Conservation (phyloP, 257 asterid species). For the Gardenia jasminoides region DNA sequence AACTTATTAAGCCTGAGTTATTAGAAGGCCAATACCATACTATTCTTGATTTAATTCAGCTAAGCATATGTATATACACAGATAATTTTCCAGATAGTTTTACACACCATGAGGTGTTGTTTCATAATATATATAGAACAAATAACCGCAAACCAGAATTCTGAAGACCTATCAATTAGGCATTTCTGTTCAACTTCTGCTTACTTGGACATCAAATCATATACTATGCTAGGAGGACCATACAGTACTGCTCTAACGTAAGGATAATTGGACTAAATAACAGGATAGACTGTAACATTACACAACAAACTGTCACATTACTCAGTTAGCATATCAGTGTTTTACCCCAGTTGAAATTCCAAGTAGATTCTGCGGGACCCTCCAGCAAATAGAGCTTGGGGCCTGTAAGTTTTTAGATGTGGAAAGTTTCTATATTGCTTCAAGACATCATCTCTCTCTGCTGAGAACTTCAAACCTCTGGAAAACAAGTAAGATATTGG, state of each 20-base stretch:
- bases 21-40: background rate
- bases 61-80: background rate
- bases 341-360: slow-evolving; percentile 79
- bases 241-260: background rate
- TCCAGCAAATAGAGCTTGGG: slow-evolving; percentile 34
- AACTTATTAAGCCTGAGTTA: background rate
- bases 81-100: background rate
- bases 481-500: slow-evolving; percentile 73
- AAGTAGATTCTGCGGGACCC: slow-evolving; percentile 68
- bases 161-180: background rate
- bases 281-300: background rate
- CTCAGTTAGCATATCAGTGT: slow-evolving; percentile 5
- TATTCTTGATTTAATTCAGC: background rate
- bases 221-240: background rate
- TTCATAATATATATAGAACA: background rate
- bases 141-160: background rate
- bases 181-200: background rate
- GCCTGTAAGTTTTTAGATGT: slow-evolving; percentile 36
- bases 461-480: slow-evolving; percentile 72
- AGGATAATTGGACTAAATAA: background rate
- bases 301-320: background rate
- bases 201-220: background rate
- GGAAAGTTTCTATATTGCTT: slow-evolving; percentile 56
- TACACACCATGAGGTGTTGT: background rate
- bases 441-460: slow-evolving; percentile 47